Conservation (phyloP, 2,329 filamentous ascomycete genomes). For the Fusarium sp. region DNA sequence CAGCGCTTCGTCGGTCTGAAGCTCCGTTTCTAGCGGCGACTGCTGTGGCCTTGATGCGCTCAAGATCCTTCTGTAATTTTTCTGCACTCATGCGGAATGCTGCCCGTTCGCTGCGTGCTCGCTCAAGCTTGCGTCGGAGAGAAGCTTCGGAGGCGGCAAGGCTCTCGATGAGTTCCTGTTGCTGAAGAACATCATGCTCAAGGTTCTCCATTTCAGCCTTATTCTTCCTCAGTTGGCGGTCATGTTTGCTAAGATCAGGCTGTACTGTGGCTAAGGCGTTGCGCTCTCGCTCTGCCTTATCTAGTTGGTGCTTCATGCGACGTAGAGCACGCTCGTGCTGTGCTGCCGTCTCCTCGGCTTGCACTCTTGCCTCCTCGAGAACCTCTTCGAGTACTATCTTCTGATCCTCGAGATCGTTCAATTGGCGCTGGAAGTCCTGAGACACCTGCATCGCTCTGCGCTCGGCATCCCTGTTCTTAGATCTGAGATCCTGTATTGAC, state of each 20-base stretch:
- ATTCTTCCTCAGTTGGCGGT: conserved; percentile 70
- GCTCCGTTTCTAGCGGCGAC: conserved; percentile 45
- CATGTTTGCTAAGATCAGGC: conserved; percentile 62
- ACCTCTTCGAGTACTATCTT: conserved; percentile 69
- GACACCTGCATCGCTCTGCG: conserved; percentile 55
- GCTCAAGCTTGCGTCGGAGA: conserved; percentile 75
- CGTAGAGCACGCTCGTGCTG: conserved; percentile 59
- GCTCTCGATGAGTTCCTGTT: conserved; percentile 72
- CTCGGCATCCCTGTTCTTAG: conserved; percentile 64
- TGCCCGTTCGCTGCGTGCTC: conserved; percentile 74
- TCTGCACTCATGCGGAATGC: conserved; percentile 65
- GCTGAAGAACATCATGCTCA: conserved; percentile 77
- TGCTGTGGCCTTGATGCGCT: conserved; percentile 57
- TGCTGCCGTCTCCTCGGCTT: conserved; percentile 60
- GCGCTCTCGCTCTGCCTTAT: conserved; percentile 64
- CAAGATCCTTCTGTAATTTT: conserved; percentile 65
- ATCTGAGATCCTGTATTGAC: conserved; percentile 66
- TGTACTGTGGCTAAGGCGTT: conserved; percentile 49
- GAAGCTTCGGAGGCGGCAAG: conserved; percentile 68
- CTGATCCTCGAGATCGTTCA: conserved; percentile 69
- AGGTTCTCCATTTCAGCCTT: conserved; percentile 75
- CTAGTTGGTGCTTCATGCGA: conserved; percentile 61
- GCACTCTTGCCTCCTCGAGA: conserved; percentile 65
- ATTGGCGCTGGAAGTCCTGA: conserved; percentile 64
- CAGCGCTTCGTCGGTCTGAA: conserved; percentile 16